Evolutionary conservation across 441 rosid species (phyloP).

Genomic region (Erodium texanum): DNA sequence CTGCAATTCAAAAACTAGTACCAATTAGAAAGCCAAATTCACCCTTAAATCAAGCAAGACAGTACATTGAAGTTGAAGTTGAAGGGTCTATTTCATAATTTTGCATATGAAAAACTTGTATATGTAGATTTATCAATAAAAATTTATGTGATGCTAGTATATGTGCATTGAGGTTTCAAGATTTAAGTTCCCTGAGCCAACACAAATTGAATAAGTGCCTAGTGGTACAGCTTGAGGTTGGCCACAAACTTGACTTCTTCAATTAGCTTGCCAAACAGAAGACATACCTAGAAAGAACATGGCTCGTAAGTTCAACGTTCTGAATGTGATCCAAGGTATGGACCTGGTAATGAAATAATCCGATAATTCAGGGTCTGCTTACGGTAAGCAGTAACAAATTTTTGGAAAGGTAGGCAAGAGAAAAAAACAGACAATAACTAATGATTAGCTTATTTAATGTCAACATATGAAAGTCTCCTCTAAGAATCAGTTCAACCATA

Average conservation of each 20-base stretch:
- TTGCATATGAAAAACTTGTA: background rate
- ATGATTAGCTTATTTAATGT: background rate
- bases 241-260: background rate
- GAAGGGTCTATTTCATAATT: background rate
- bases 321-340: conserved; percentile 77
- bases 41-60: conserved; percentile 7
- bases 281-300: conserved; percentile 59
- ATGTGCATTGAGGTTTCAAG: background rate
- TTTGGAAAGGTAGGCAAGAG: background rate
- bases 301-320: conserved; percentile 67
- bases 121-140: background rate
- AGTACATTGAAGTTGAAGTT: background rate
- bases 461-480: background rate
- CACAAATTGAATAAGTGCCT: background rate
- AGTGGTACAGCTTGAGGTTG: too few species aligned
- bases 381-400: background rate
- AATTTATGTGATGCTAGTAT: background rate
- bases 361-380: conserved; percentile 15
- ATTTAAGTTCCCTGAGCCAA: background rate
- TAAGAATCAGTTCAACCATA: background rate
- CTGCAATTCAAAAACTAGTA: conserved; percentile 37
- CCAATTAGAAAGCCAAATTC: conserved; percentile 19
- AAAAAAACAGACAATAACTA: background rate
- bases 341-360: conserved; percentile 39
- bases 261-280: background rate